Evolutionary conservation across 108 stramenopile species (phyloP), one percentile per base, ranked within the genome.

Genomic region (Nannochloropsis oceanica): DNA sequence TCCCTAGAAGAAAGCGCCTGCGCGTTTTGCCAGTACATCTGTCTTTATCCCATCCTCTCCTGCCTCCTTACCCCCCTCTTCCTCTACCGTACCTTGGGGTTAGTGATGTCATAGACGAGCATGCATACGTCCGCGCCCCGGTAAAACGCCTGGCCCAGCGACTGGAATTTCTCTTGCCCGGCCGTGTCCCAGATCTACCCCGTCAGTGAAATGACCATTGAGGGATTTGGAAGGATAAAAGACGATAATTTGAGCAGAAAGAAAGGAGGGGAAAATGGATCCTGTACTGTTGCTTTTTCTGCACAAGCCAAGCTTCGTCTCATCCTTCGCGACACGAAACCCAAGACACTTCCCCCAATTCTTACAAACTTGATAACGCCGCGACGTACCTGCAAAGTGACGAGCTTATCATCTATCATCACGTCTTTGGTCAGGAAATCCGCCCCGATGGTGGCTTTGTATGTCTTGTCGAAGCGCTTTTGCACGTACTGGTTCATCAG

Each of bases 391-490:
- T 91, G 90, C 8, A 98, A 89, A 42, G 94, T 97, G 26, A 96
- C 96, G 13, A 94, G 84, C 84, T 93, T 91, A 43, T 92, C 93
- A 43, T 92, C 92, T 73, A 92, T 89, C 18, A 86, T 46, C 22
- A 95, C 91, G 34, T 97, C 95, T 85, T 97, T 97, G 80, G 93
- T 92, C 27, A 96, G 87, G 85, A 98, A 98, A 84, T 99, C 99
- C 13, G 97, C 97, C 11, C 99, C 99, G 84, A 99, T 99, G 0
- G 99, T 99, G 11, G 97, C 96, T 86, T 97, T 98, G 92, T 98
- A 98, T 88, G 96, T 95, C 13, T 93, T 95, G 8, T 94, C 95
- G 86, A 97, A 99, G 81, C 93, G 92, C 79, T 97, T 94, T 26
- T 96, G 94, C 42, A 96, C 95, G 86, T 96, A 98, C 83, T 97